Conservation (phyloP, 2,329 filamentous ascomycete genomes). For the Cryphonectria nitschkei region DNA sequence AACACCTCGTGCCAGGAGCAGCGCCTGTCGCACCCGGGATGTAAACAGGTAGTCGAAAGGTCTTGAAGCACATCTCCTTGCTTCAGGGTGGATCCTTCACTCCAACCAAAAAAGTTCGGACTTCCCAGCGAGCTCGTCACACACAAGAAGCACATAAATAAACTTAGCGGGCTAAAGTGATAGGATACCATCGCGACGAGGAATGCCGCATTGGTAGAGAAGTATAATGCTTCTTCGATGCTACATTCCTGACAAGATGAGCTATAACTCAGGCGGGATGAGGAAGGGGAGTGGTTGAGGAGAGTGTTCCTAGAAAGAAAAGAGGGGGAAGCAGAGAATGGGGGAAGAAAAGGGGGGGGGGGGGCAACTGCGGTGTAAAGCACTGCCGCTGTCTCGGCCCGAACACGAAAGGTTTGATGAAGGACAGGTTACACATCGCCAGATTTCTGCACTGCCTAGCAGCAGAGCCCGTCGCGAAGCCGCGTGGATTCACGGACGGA, state of each 20-base stretch:
- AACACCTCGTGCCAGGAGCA: background rate
- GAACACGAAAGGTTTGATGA: constrained; percentile 1
- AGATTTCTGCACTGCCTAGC: background rate
- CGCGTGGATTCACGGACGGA: background rate
- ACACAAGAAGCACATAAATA: background rate
- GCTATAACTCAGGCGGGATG: background rate
- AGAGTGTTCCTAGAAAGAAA: too few species aligned
- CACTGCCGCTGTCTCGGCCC: background rate
- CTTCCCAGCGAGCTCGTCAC: background rate
- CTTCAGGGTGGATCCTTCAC: background rate
- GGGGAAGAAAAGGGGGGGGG: background rate
- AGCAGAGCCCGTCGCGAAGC: background rate
- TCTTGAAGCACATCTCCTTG: background rate
- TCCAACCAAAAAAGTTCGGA: background rate
- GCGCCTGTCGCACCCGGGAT: background rate
- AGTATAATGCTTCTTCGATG: background rate
- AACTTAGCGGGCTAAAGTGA: background rate
- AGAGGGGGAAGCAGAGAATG: too few species aligned
- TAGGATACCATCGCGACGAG: background rate
- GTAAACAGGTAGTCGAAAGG: background rate
- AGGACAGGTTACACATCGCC: background rate
- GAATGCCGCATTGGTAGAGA: background rate
- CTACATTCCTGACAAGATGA: background rate
- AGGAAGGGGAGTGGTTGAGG: background rate
- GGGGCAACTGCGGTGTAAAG: background rate